Evolutionary conservation across 2,329 filamentous ascomycete genomes (phyloP).

Genomic region (Dendrostoma leiphaemia): DNA sequence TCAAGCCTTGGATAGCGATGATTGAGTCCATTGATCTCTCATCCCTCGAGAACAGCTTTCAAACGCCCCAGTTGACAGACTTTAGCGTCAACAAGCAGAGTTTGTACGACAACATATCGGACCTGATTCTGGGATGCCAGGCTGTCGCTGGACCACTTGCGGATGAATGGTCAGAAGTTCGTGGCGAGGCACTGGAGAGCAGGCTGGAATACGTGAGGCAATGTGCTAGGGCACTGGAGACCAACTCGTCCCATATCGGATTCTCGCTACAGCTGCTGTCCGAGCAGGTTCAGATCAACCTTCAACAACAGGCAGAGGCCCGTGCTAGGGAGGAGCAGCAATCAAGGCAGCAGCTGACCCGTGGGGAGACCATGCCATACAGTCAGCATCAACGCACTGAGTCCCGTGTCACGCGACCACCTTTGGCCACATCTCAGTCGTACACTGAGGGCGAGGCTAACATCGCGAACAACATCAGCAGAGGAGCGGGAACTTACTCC

Average conservation of each 20-base stretch:
- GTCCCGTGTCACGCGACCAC: constrained; percentile 50
- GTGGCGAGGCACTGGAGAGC: constrained; percentile 84
- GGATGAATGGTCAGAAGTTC: constrained; percentile 94
- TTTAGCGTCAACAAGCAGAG: constrained; percentile 91
- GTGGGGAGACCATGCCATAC: constrained; percentile 58
- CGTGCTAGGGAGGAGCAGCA: constrained; percentile 44
- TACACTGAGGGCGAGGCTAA: constrained; percentile 60
- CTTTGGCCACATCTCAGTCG: constrained; percentile 56
- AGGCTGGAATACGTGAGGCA: constrained; percentile 77
- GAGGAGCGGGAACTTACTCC: constrained; percentile 51
- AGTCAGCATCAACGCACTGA: constrained; percentile 54
- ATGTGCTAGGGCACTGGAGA: constrained; percentile 78
- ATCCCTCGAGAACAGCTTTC: constrained; percentile 71
- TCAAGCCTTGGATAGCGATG: constrained; percentile 84
- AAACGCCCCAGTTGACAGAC: constrained; percentile 81
- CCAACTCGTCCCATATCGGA: constrained; percentile 80
- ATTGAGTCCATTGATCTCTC: constrained; percentile 91
- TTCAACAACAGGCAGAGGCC: constrained; percentile 45
- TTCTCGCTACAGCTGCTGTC: constrained; percentile 85
- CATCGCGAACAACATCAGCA: constrained; percentile 49
- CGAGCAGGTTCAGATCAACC: constrained; percentile 68
- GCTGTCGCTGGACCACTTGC: constrained; percentile 86
- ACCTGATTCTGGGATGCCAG: constrained; percentile 84
- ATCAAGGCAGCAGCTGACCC: constrained; percentile 51
- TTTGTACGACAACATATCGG: constrained; percentile 88